phyloP scores from a whole-genome alignment of 495 filamentous ascomycete genomes.

The Aspergillus affinis region DNA sequence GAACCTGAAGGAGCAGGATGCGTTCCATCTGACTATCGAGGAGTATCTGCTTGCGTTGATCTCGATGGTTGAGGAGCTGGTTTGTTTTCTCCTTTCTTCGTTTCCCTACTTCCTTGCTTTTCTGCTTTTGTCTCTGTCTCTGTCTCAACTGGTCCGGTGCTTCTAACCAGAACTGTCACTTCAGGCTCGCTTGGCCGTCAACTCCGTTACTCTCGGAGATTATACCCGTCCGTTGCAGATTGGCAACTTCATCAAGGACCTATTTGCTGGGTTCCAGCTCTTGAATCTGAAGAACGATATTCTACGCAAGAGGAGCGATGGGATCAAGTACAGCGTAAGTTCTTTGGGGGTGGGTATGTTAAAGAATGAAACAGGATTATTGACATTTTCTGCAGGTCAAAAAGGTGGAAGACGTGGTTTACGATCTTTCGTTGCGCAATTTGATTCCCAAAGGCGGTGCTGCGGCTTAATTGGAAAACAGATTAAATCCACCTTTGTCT shows the following conservation, averaged over 20 bases:
- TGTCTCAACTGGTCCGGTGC: not conserved
- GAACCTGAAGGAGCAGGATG: conserved; percentile 85
- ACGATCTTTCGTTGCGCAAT: conserved; percentile 86
- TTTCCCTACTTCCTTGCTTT: not conserved
- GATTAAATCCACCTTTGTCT: not conserved
- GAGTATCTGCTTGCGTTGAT: conserved; percentile 91
- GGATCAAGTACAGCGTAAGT: conserved; percentile 88
- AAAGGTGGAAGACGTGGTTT: conserved; percentile 97
- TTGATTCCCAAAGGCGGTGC: conserved; percentile 57
- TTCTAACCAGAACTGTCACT: conserved; percentile 11
- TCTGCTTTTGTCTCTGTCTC: not conserved
- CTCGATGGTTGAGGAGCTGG: conserved; percentile 84
- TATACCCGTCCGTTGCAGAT: conserved; percentile 80
- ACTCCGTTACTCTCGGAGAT: conserved; percentile 92
- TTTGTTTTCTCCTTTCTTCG: conserved; percentile 26
- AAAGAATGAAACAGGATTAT: not conserved
- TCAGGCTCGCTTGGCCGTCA: conserved; percentile 84
- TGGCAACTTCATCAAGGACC: conserved; percentile 88
- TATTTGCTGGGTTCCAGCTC: conserved; percentile 94
- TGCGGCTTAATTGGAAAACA: conserved; percentile 18
- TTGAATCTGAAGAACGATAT: conserved; percentile 96
- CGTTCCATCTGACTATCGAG: conserved; percentile 94
- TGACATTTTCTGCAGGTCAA: conserved; percentile 58
- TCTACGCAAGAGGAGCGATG: conserved; percentile 81
- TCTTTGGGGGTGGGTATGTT: not conserved